These are phyloP conservation scores for Phaeosphaeria sp. DNA, from an alignment of 2,329 filamentous ascomycete species.

Conservation along the genomic window DNA sequence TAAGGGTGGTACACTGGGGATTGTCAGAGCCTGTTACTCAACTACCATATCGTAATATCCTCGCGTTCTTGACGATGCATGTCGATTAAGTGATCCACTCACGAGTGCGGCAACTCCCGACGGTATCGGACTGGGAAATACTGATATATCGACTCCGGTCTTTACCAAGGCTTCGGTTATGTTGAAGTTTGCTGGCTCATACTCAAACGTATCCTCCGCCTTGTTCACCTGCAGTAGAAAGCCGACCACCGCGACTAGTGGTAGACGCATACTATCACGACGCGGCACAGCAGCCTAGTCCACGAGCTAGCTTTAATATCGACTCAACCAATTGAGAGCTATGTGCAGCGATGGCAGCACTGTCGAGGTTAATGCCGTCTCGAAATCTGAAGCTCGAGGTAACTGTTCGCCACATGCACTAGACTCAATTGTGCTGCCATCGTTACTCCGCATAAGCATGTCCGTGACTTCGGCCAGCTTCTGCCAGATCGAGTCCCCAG, in stretches of 20 bases:
- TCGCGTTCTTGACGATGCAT: too few species aligned
- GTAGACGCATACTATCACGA: not conserved
- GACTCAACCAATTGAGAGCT: not conserved
- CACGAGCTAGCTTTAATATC: not conserved
- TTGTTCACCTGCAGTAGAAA: not conserved
- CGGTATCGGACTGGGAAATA: slow-evolving; percentile 18
- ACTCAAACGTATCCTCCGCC: slow-evolving; percentile 18
- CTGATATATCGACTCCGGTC: slow-evolving; percentile 24
- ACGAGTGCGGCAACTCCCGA: slow-evolving; percentile 6
- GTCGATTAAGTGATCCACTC: too few species aligned
- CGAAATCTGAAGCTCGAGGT: not conserved
- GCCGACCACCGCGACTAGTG: not conserved
- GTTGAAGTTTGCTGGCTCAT: slow-evolving; percentile 18
- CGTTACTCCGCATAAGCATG: not conserved
- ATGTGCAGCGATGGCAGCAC: not conserved
- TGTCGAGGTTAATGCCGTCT: not conserved
- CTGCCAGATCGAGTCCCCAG: not conserved
- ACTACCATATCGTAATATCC: too few species aligned
- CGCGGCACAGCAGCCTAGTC: not conserved
- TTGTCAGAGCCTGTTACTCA: not conserved
- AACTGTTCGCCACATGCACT: not conserved
- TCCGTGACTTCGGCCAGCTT: not conserved
- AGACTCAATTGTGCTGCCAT: not conserved
- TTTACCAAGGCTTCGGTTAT: slow-evolving; percentile 23
- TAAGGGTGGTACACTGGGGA: slow-evolving; percentile 28